Percentiles rank a stretch among this genome's conserved stretches.
phyloP scores from a whole-genome alignment of 495 filamentous ascomycete species.

The Cladorrhinum samala region DNA sequence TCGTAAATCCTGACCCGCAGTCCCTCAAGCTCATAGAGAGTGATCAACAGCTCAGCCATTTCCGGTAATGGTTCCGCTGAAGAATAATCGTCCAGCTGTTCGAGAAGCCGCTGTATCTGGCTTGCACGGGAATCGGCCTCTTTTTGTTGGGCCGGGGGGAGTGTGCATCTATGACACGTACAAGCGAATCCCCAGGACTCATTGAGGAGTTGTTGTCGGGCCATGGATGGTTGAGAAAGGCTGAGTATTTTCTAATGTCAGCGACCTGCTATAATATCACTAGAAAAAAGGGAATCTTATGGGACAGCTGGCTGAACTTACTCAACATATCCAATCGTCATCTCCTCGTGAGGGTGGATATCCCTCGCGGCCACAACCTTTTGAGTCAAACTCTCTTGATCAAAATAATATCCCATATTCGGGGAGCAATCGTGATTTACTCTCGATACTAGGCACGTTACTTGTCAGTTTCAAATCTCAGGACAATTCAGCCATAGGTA shows the following conservation, averaged over 20 bases:
- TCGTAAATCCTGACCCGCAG: not conserved
- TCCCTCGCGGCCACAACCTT: not conserved
- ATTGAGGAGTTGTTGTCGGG: conserved; percentile 19
- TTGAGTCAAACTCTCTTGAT: not conserved
- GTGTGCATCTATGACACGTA: conserved; percentile 28
- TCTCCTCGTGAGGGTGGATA: not conserved
- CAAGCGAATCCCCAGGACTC: conserved; percentile 32
- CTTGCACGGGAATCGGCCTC: conserved; percentile 26
- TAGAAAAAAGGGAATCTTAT: not conserved
- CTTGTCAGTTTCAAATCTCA: too few species aligned
- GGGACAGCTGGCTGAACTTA: not conserved
- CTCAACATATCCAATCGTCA: not conserved
- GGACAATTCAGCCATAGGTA: too few species aligned
- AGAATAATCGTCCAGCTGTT: conserved; percentile 29
- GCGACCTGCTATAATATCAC: not conserved
- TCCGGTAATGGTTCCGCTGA: not conserved
- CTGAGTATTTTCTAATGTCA: conserved; percentile 8
- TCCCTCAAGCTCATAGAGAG: not conserved
- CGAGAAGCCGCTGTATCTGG: conserved; percentile 22
- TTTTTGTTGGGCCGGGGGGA: conserved; percentile 19
- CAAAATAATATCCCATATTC: not conserved
- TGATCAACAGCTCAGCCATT: not conserved
- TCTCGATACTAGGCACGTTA: not conserved
- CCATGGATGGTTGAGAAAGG: conserved; percentile 21
- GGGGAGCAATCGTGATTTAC: not conserved